Evolutionary conservation across 768 basidiomycete species (phyloP).

Genomic region (Leucocoprinus birnbaumii): DNA sequence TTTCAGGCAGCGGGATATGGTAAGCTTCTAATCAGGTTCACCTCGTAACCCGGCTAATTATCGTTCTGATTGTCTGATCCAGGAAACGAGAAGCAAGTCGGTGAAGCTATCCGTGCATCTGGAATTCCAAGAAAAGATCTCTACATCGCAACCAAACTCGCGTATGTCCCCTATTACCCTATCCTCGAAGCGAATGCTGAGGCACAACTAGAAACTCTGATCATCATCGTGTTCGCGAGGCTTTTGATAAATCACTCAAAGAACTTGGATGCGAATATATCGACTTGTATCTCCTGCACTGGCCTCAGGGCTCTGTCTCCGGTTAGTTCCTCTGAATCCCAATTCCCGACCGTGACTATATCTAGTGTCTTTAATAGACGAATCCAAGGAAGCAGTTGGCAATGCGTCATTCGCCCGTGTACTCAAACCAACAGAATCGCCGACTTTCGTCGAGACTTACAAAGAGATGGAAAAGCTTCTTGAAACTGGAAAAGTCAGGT

Average conservation of each 20-base stretch:
- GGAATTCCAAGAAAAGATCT: slow-evolving; percentile 42
- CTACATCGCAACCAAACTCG: slow-evolving; percentile 50
- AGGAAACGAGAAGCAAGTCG: slow-evolving; percentile 45
- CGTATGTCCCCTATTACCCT: slow-evolving; percentile 19
- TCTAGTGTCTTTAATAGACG: background rate
- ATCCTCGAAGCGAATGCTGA: background rate
- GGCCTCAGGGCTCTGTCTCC: slow-evolving; percentile 17
- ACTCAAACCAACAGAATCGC: slow-evolving; percentile 18
- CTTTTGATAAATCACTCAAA: slow-evolving; percentile 33
- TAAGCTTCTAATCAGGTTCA: no score
- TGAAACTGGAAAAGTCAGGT: slow-evolving; percentile 36
- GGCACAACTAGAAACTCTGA: slow-evolving; percentile 15
- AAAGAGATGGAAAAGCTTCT: slow-evolving; percentile 26
- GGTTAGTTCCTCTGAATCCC: background rate
- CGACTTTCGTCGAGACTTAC: slow-evolving; percentile 23
- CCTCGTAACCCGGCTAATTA: no score
- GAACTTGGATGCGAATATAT: slow-evolving; percentile 38
- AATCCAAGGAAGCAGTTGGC: background rate
- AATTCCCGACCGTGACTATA: no score
- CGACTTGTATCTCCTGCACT: slow-evolving; percentile 33
- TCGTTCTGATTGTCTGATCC: no score
- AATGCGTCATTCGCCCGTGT: slow-evolving; percentile 9
- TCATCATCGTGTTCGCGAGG: slow-evolving; percentile 31
- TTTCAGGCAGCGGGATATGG: slow-evolving; percentile 26
- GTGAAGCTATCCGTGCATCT: slow-evolving; percentile 41